Evolutionary conservation across 805 yeast genomes (phyloP), one percentile per base, ranked within the genome.

Genomic region (Jamesozyma rosinii): DNA sequence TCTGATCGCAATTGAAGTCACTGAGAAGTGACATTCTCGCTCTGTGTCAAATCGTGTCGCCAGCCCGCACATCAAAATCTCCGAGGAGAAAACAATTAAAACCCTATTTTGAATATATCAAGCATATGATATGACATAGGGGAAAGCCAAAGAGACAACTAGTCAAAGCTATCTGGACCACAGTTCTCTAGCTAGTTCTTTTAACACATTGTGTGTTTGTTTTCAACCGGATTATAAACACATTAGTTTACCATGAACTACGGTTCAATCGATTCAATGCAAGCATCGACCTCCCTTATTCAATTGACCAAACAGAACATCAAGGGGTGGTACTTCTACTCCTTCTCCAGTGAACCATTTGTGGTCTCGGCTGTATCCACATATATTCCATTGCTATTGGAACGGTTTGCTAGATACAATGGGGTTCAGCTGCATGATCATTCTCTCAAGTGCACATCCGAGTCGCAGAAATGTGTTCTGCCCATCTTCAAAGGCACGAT

Each of bases 281-380:
- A 38, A 18, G 3, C 32, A 31, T 31, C 42, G 5, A 35, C 35
- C 21, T n/a, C 32, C 6, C 30, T 24, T 9, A 29, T 35, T 35
- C 18, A 47, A 27, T 31, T 50, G 41, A 68, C 76, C 0, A 61
- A 71, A 4, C 53, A 59, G 24, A 53, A 61, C 30, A 67, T 80
- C 2, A 50, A 68, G 30, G 90, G 89, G 3, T 76, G 89, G 89
- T 77, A 78, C 55, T 65, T 79, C 5, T 80, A 77, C 49, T 68
- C 81, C 2, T 79, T 83, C 73, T 88, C 89, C 1, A 76, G 84
- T 18, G 94, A 83, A 58, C 92, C 92, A 0, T 84, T 83, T 55
- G 72, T 82, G 3, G 92, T 83, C 6, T 77, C 85, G 33, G 88
- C 83, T 2, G 81, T 84, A 5, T 81, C 89, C 0, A 82, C 90